phyloP scores from a whole-genome alignment of 2,329 filamentous ascomycete genomes.

The Cercospora nicotianae region DNA sequence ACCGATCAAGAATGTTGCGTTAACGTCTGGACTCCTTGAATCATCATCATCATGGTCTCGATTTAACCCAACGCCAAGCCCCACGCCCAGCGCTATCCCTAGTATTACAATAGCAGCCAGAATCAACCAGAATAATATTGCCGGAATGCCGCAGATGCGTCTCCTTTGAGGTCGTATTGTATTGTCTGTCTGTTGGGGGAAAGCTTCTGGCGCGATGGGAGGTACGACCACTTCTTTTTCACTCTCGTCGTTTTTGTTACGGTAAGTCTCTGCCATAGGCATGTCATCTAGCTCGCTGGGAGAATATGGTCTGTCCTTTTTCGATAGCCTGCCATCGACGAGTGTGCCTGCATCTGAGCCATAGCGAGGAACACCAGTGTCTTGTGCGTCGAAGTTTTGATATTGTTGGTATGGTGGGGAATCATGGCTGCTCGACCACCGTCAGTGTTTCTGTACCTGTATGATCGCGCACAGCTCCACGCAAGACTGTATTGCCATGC shows the following conservation, averaged over 20 bases:
- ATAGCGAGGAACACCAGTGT: slow-evolving; percentile 25
- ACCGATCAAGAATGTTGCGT: slow-evolving; percentile 38
- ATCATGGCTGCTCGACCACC: slow-evolving; percentile 19
- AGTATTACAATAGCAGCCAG: slow-evolving; percentile 32
- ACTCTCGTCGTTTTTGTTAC: slow-evolving; percentile 26
- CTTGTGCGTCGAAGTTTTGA: slow-evolving; percentile 24
- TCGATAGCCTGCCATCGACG: slow-evolving; percentile 21
- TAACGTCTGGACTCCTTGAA: not conserved
- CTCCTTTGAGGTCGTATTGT: slow-evolving; percentile 12
- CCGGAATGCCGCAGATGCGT: slow-evolving; percentile 29
- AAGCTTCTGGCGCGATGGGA: slow-evolving; percentile 18
- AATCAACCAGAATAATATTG: slow-evolving; percentile 26
- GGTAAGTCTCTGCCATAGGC: slow-evolving; percentile 34
- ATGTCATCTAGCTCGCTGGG: slow-evolving; percentile 28
- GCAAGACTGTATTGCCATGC: not conserved
- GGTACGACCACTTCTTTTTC: slow-evolving; percentile 36
- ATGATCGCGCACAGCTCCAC: not conserved
- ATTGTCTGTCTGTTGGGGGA: slow-evolving; percentile 15
- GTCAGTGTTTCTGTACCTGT: not conserved
- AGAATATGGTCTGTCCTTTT: slow-evolving; percentile 29
- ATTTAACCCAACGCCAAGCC: slow-evolving; percentile 41
- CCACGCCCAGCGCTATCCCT: slow-evolving; percentile 40
- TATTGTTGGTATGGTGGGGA: slow-evolving; percentile 33
- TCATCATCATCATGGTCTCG: slow-evolving; percentile 20
- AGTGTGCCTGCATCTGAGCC: slow-evolving; percentile 10